These are phyloP conservation scores for Candida nonsorbophila DNA, from an alignment of 805 yeast genomes.

Conservation along the genomic window DNA sequence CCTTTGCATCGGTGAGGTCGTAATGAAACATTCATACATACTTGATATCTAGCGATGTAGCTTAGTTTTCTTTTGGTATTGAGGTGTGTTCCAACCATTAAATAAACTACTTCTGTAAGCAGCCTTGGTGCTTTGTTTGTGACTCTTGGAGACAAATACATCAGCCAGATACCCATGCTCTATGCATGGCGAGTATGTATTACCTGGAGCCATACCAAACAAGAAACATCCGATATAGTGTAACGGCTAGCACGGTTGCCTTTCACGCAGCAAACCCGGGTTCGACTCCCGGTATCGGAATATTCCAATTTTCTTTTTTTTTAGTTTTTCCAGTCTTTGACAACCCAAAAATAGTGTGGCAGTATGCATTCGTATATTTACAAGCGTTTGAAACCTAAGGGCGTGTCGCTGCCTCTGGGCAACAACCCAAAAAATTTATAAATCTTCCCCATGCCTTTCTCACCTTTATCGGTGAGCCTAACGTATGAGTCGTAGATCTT, in stretches of 20 bases:
- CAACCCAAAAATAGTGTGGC: neutral
- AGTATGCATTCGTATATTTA: neutral
- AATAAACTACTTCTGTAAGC: too few relatives aligned
- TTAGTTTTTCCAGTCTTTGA: neutral
- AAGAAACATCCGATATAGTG: constrained; percentile 53
- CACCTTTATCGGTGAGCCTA: constrained; percentile 58
- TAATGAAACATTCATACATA: too few relatives aligned
- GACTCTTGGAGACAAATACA: too few relatives aligned
- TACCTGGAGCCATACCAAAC: too few relatives aligned
- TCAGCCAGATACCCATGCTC: too few relatives aligned
- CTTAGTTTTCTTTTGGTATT: too few relatives aligned
- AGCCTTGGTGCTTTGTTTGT: too few relatives aligned
- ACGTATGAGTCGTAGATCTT: constrained; percentile 52
- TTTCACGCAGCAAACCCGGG: constrained; percentile 62
- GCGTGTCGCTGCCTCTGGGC: constrained; percentile 38
- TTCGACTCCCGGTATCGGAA: constrained; percentile 88
- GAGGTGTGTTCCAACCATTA: too few relatives aligned
- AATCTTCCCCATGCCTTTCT: constrained; percentile 66
- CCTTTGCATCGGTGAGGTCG: too few relatives aligned
- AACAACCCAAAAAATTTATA: constrained; percentile 67
- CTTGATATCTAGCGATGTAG: too few relatives aligned
- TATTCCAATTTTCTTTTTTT: constrained; percentile 4
- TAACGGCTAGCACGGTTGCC: constrained; percentile 53
- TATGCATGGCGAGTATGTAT: too few relatives aligned
- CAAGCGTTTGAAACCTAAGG: constrained; percentile 50